phyloP scores from a whole-genome alignment of 1,139 yeast genomes.

The Zygosaccharomyces pseudobailii region DNA sequence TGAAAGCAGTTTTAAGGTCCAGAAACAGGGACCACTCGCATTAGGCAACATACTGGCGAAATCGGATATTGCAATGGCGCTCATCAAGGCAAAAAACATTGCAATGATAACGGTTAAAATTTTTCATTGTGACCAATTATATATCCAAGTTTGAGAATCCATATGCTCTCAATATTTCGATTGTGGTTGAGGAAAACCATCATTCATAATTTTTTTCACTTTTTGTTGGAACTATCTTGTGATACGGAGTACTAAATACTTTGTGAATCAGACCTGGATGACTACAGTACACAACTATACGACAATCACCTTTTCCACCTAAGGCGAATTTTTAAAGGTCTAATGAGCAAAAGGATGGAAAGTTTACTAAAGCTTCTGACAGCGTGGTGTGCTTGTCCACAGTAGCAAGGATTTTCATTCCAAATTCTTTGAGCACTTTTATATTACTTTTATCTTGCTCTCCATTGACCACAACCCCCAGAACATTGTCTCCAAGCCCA shows the following conservation, averaged over 20 bases:
- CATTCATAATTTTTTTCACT: not conserved
- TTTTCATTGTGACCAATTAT: too few species aligned
- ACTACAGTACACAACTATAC: not conserved
- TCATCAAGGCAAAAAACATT: conserved; percentile 43
- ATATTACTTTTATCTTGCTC: conserved; percentile 25
- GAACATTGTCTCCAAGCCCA: conserved; percentile 16
- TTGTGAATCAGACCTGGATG: not conserved
- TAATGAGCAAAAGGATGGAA: conserved; percentile 5
- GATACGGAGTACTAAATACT: not conserved
- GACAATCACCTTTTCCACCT: not conserved
- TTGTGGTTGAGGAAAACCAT: not conserved
- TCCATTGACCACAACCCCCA: conserved; percentile 33
- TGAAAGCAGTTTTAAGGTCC: conserved; percentile 55
- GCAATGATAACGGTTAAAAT: too few species aligned
- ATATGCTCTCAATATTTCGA: not conserved
- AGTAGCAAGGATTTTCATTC: conserved; percentile 17
- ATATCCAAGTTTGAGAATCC: not conserved
- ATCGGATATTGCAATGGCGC: conserved; percentile 48
- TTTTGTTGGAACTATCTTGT: not conserved
- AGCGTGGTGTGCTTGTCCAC: conserved; percentile 9
- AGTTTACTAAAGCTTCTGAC: conserved; percentile 2
- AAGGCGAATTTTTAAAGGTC: not conserved
- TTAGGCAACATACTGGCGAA: conserved; percentile 50
- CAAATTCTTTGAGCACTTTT: conserved; percentile 18
- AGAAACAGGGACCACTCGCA: conserved; percentile 59